These are phyloP conservation scores for Blastobotrys raffinosifermentans DNA, from an alignment of 1,139 yeast genomes.

Conservation along the genomic window DNA sequence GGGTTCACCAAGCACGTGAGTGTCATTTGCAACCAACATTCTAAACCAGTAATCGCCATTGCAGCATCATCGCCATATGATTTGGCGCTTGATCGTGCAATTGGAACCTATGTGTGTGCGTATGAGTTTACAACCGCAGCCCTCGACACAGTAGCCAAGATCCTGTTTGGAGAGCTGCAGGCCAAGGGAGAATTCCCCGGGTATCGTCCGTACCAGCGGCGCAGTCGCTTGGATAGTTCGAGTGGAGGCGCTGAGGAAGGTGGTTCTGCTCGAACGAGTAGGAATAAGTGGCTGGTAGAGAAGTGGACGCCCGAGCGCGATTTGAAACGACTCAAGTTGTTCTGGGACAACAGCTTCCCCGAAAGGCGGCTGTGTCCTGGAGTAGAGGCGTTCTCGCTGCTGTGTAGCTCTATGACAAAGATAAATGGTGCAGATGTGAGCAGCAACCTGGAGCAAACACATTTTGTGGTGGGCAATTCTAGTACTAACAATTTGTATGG, in stretches of 20 bases:
- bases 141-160: conserved; percentile 44
- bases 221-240: conserved; percentile 7
- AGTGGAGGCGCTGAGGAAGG: conserved; percentile 12
- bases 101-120: conserved; percentile 56
- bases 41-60: conserved; percentile 54
- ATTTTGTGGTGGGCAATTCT: conserved; percentile 57
- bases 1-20: conserved; percentile 57
- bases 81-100: conserved; percentile 48
- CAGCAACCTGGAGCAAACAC: conserved; percentile 29
- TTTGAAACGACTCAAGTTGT: conserved; percentile 43
- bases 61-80: conserved; percentile 65
- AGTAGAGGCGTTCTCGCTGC: conserved; percentile 22
- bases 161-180: conserved; percentile 49
- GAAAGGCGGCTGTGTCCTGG: conserved; percentile 26
- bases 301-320: conserved; percentile 49
- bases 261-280: conserved; percentile 8
- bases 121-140: conserved; percentile 56
- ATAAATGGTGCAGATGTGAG: conserved; percentile 5
- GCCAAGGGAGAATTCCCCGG: conserved; percentile 60
- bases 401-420: conserved; percentile 12
- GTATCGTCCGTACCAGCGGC: conserved; percentile 29
- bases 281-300: conserved; percentile 55
- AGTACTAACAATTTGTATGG: conserved; percentile 54
- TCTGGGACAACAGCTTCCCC: conserved; percentile 35
- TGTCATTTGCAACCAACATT: conserved; percentile 47